Evolutionary conservation across 2,329 filamentous ascomycete species (phyloP), one percentile per base, ranked within the genome.

Genomic region (Colletotrichum eleusines): DNA sequence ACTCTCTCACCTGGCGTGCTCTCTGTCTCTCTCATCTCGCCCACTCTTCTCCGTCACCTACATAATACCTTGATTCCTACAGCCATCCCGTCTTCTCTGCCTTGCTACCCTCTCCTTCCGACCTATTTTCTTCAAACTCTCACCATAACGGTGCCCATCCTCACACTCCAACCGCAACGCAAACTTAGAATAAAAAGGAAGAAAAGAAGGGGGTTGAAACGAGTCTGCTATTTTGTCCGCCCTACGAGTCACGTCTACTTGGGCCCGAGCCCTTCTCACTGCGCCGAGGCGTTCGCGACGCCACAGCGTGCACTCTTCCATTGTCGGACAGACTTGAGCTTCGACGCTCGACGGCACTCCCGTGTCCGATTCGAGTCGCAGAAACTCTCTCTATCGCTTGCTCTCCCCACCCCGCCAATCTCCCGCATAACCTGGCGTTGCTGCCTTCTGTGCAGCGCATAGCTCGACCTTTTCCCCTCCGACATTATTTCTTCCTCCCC

Each of bases 181-280:
- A 38, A 59, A 63, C 38, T 63, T 69, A 59, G 59, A 68, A 68
- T 18, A 54, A 23, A 58, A 58, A 63, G 33, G 35, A 5, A 31
- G 12, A 1, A 59, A 63, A 70, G 7, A 62, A 67, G 63, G 68
- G 68, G 68, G 64, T 71, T 68, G 68, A 68, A 72, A 66, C 65
- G 73, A 46, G 58, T 51, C 68, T 72, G 51, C 70, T 71, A 71
- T 75, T 75, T 75, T 75, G 74, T 74, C 67, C 54, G 73, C 66
- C 59, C 67, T 67, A 63, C 68, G 66, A 69, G 67, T 57, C 69
- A 70, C 63, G 71, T 64, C 59, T 68, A 55, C 50, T 62, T 68
- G 71, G 71, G 71, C 71, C 68, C 55, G 63, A 71, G 71, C 71
- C 71, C 71, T 63, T 63, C 50, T 58, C 23, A 63, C 64, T 42